These are phyloP conservation scores for Hsuehochloa calcarea DNA, from an alignment of 176 grass and related monocot genomes.

Conservation along the genomic window DNA sequence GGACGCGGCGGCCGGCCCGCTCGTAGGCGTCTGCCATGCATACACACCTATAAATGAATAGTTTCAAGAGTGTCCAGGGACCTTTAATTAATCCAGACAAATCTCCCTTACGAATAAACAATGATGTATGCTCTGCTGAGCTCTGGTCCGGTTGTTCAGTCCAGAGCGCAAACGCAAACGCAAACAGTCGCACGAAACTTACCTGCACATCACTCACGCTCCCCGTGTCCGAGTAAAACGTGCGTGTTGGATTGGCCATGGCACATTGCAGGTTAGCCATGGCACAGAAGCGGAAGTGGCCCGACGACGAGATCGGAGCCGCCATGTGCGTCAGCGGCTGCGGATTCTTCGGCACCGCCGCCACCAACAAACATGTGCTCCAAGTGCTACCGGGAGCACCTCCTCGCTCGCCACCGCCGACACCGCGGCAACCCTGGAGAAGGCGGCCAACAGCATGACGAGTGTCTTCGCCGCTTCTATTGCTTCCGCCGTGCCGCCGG, in stretches of 20 bases:
- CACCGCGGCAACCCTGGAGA: too few relatives aligned
- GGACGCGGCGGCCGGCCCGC: background rate
- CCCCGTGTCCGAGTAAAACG: too few relatives aligned
- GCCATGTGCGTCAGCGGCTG: conserved; percentile 52
- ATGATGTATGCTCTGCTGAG: too few relatives aligned
- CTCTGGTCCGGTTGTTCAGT: too few relatives aligned
- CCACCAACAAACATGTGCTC: conserved; percentile 52
- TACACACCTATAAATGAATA: background rate
- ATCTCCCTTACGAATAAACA: background rate
- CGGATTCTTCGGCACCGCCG: conserved; percentile 61
- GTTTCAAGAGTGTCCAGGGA: background rate
- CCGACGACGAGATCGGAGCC: background rate
- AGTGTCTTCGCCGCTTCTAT: background rate
- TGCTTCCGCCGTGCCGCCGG: background rate
- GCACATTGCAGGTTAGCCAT: background rate
- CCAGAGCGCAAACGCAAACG: background rate
- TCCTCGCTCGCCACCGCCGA: background rate
- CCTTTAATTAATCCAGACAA: background rate
- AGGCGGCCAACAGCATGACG: too few relatives aligned
- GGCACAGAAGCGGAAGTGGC: conserved; percentile 25
- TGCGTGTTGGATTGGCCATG: background rate
- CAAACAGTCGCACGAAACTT: too few relatives aligned
- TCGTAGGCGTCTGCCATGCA: background rate
- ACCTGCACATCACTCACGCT: background rate
- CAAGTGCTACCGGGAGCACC: conserved; percentile 45